phyloP scores from a whole-genome alignment of 2,329 filamentous ascomycete species.

The Penicillium glabrum region DNA sequence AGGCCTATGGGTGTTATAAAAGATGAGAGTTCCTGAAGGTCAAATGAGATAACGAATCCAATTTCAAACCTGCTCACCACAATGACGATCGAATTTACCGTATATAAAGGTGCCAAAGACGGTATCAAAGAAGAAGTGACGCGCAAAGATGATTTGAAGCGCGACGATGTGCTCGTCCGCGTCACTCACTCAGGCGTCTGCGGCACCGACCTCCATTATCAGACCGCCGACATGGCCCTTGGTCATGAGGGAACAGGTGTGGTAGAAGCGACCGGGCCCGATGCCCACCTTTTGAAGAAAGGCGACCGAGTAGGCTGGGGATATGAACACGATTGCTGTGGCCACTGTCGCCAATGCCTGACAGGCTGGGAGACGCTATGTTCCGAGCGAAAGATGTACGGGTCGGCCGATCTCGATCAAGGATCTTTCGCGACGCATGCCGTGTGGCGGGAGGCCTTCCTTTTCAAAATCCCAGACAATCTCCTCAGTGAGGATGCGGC shows the following conservation, averaged over 20 bases:
- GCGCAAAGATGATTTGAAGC: conserved; percentile 36
- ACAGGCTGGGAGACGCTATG: conserved; percentile 35
- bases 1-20: not conserved
- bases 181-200: conserved; percentile 68
- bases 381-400: conserved; percentile 38
- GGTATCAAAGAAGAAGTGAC: conserved; percentile 56
- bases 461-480: conserved; percentile 36
- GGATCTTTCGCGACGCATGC: conserved; percentile 39
- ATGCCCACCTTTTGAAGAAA: conserved; percentile 34
- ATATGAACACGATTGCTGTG: conserved; percentile 40
- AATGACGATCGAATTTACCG: conserved; percentile 52
- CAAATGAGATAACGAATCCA: not conserved
- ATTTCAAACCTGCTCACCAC: not conserved
- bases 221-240: conserved; percentile 32
- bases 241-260: conserved; percentile 42
- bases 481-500: conserved; percentile 31
- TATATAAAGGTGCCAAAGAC: conserved; percentile 62
- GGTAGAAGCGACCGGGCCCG: conserved; percentile 32
- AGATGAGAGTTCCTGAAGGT: not conserved
- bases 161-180: conserved; percentile 57
- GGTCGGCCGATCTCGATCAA: conserved; percentile 32
- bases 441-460: conserved; percentile 41
- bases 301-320: conserved; percentile 47
- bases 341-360: conserved; percentile 37
- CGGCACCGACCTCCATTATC: conserved; percentile 55